A percentile compares a stretch with the other conserved stretches of the same genome.
Evolutionary conservation across 2,329 filamentous ascomycete species (phyloP).

Genomic region (Exophiala viscosa): DNA sequence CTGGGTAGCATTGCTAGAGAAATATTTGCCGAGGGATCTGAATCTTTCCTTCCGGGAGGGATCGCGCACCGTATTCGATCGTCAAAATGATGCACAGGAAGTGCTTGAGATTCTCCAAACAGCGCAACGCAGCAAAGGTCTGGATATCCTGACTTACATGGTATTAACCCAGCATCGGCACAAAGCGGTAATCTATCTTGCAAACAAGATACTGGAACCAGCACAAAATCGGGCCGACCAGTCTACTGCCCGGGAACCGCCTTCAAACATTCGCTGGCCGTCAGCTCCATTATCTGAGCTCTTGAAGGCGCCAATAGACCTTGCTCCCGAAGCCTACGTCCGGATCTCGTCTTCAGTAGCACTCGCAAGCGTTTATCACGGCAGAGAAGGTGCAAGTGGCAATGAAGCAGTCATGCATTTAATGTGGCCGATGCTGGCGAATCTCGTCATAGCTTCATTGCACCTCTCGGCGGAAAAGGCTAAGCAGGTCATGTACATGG

Average conservation of each 20-base stretch:
- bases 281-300: constrained; percentile 22
- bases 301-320: constrained; percentile 33
- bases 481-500: constrained; percentile 41
- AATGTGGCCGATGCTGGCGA: constrained; percentile 17
- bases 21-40: constrained; percentile 33
- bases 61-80: constrained; percentile 5
- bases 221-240: constrained; percentile 28
- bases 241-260: constrained; percentile 22
- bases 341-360: not conserved
- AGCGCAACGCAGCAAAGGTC: constrained; percentile 29
- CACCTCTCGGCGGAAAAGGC: constrained; percentile 35
- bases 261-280: constrained; percentile 34
- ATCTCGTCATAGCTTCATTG: constrained; percentile 41
- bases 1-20: constrained; percentile 37
- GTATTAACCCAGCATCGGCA: constrained; percentile 40
- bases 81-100: constrained; percentile 28
- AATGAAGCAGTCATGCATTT: constrained; percentile 11
- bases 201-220: constrained; percentile 39
- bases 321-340: constrained; percentile 8
- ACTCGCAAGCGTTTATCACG: not conserved
- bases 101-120: constrained; percentile 34
- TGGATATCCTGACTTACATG: constrained; percentile 40
- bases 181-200: constrained; percentile 38
- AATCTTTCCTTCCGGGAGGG: constrained; percentile 17
- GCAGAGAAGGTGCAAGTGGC: not conserved